Conservation (phyloP, 345 rosid species). For the Odontarrhena argentea region DNA sequence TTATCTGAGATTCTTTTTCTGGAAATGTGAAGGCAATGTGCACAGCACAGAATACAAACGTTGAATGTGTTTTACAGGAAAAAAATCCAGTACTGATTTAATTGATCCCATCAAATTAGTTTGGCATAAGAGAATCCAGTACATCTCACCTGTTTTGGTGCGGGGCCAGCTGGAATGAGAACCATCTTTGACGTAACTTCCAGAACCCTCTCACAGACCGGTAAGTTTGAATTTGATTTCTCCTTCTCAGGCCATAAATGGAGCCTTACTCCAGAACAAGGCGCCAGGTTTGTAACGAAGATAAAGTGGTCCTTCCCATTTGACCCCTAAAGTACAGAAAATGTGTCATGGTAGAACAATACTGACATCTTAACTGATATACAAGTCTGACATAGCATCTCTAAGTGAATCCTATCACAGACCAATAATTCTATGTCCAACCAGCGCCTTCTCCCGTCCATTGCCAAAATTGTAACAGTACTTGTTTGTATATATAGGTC, state of each 20-base stretch:
- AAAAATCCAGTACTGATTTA: slow-evolving; percentile 13
- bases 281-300: slow-evolving; percentile 93
- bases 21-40: slow-evolving; percentile 12
- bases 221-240: slow-evolving; percentile 51
- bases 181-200: slow-evolving; percentile 96
- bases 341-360: slow-evolving; percentile 33
- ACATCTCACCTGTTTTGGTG: slow-evolving; percentile 83
- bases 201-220: slow-evolving; percentile 58
- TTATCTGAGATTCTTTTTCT: slow-evolving; percentile 5
- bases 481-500: slow-evolving; percentile 81
- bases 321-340: slow-evolving; percentile 65
- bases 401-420: slow-evolving; percentile 42
- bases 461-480: slow-evolving; percentile 92
- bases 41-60: background rate
- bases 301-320: slow-evolving; percentile 80
- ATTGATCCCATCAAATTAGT: slow-evolving; percentile 1
- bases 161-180: slow-evolving; percentile 90
- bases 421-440: slow-evolving; percentile 88
- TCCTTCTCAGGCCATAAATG: slow-evolving; percentile 93
- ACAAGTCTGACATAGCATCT: slow-evolving; percentile 28
- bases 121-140: slow-evolving; percentile 16
- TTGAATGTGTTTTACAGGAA: slow-evolving; percentile 14
- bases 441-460: slow-evolving; percentile 99
- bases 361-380: slow-evolving; percentile 16
- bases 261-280: slow-evolving; percentile 92